Evolutionary conservation across 345 rosid genomes (phyloP).

Genomic region (Boechera stricta): DNA sequence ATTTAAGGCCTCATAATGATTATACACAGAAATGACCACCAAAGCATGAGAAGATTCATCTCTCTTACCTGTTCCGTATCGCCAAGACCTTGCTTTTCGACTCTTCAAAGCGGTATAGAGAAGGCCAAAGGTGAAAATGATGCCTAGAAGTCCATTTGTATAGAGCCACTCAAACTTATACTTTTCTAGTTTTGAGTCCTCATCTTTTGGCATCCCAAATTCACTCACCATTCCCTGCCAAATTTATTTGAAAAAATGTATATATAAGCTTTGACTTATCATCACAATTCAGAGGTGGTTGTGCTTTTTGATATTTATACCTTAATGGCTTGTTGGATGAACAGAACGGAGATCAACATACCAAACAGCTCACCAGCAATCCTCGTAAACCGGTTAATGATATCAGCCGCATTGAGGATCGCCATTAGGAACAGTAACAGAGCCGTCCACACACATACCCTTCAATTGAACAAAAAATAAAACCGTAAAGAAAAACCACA

Average conservation of each 20-base stretch:
- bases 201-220: conserved; percentile 56
- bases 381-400: conserved; percentile 82
- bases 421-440: conserved; percentile 71
- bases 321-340: conserved; percentile 85
- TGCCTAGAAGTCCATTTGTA: conserved; percentile 70
- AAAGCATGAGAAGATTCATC: background rate
- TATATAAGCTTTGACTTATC: background rate
- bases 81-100: conserved; percentile 80
- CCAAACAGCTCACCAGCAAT: conserved; percentile 89
- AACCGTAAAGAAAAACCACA: background rate
- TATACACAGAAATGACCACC: background rate
- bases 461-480: conserved; percentile 37
- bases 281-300: background rate
- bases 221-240: conserved; percentile 73
- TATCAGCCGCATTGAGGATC: conserved; percentile 59
- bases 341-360: conserved; percentile 75
- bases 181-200: conserved; percentile 52
- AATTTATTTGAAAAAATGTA: background rate
- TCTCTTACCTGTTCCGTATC: conserved; percentile 68
- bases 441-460: conserved; percentile 96
- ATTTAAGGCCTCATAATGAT: background rate
- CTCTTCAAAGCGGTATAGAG: conserved; percentile 70
- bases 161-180: conserved; percentile 74
- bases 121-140: conserved; percentile 74
- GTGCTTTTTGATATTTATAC: conserved; percentile 35